Percentiles rank a stretch among this genome's conserved stretches.
These are phyloP conservation scores for Dothidotthia symphoricarpi DNA, from an alignment of 2,329 filamentous ascomycete genomes.

Conservation along the genomic window DNA sequence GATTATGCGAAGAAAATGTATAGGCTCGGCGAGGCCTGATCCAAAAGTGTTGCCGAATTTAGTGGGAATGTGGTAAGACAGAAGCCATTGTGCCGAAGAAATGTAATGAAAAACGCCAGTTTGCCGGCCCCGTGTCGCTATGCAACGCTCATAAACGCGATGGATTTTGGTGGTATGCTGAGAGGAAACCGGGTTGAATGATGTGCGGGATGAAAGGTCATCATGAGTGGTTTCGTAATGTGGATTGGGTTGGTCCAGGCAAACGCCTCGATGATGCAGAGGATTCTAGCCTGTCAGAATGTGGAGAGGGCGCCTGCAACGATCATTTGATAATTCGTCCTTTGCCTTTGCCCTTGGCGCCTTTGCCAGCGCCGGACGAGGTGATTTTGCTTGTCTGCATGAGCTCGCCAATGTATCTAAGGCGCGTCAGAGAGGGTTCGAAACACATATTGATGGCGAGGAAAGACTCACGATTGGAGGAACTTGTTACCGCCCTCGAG, in stretches of 20 bases:
- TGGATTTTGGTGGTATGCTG: slow-evolving; percentile 17
- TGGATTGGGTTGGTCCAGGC: slow-evolving; percentile 22
- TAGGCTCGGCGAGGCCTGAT: slow-evolving; percentile 19
- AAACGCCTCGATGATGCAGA: slow-evolving; percentile 37
- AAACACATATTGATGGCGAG: background rate
- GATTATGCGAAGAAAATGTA: slow-evolving; percentile 5
- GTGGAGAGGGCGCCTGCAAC: slow-evolving; percentile 16
- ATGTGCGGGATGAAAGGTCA: slow-evolving; percentile 31
- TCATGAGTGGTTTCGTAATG: slow-evolving; percentile 36
- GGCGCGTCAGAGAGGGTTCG: slow-evolving; percentile 15
- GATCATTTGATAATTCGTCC: slow-evolving; percentile 40
- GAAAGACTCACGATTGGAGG: slow-evolving; percentile 62
- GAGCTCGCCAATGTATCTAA: slow-evolving; percentile 91
- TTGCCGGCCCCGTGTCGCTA: slow-evolving; percentile 31
- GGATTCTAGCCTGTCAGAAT: slow-evolving; percentile 22
- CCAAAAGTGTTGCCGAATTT: slow-evolving; percentile 12
- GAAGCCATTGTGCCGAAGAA: slow-evolving; percentile 24
- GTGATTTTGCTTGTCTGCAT: slow-evolving; percentile 72
- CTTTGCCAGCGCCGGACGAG: slow-evolving; percentile 53
- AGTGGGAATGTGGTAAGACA: slow-evolving; percentile 21
- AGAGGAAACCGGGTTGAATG: slow-evolving; percentile 14
- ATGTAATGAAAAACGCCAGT: slow-evolving; percentile 32
- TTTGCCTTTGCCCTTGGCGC: slow-evolving; percentile 47
- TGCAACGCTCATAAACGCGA: slow-evolving; percentile 40
- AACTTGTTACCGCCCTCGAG: slow-evolving; percentile 97